Base-by-base conservation (phyloP, 2,329 filamentous ascomycete genomes). In the Didymella segeticola region DNA sequence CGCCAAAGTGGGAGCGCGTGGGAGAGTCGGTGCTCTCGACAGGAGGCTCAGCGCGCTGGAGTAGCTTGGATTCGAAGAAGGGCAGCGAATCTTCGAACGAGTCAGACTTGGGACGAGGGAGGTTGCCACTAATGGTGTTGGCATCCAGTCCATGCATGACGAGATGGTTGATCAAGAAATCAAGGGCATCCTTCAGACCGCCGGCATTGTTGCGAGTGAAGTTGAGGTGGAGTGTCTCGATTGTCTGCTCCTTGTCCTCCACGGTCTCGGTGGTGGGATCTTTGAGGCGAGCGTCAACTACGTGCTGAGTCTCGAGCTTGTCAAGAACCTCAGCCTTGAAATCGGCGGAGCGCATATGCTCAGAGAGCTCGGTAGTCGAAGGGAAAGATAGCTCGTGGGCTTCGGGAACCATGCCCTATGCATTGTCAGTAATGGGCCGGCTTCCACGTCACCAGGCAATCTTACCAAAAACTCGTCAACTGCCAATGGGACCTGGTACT, bases 121-220 rank as follows among this genome's bases (percentile, higher is more conserved):
- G 95, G n/a, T 91, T 88, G 46, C 95, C 95, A 75, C 96, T 96
- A 68, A 98, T 87, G 34, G 92, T 88, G 52, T 63, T 74, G 23
- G 85, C 90, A 67, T 98, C 91, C n/a, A 97, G 86, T n/a, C 90
- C 90, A 39, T 92, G 89, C 37, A 90, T 89, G 23, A 96, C 90
- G 57, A 98, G 85, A 57, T 92, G 87, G 36, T 90, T 87, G 65
- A 95, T 89, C 63, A 99, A 81, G 73, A 96, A 96, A 67, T 99
- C 95, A 67, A 98, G 95, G 41, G 95, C 95, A 76, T 99, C 95
- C 64, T 95, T 91, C 19, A 99, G 84, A 3, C 92, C 93, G 49
- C 95, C 95, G 36, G 93, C 93, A 69, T 98, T 98, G 82, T 99
- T 98, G 61, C 93, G 89, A 36, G 95, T 99, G 75, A 98, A 96